Conservation (phyloP, 129 eudicot species). For the Logfia minima region DNA sequence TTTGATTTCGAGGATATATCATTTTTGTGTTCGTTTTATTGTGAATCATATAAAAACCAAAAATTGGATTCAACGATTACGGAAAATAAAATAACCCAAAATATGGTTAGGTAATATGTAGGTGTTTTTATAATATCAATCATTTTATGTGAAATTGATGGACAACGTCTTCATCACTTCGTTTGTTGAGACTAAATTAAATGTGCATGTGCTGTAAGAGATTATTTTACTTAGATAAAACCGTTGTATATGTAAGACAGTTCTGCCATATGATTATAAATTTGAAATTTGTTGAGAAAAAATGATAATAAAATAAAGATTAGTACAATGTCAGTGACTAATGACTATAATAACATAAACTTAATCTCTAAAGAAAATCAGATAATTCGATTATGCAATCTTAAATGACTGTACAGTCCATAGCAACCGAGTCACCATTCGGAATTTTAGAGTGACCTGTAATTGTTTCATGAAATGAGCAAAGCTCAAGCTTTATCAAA, state of each 20-base stretch:
- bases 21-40: too few relatives aligned
- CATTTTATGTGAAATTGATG: background rate
- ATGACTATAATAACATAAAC: background rate
- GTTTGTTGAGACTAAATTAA: constrained; percentile 3
- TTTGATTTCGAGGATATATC: too few relatives aligned
- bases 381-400: background rate
- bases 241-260: background rate
- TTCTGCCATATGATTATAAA: background rate
- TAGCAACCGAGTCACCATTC: background rate
- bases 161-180: background rate
- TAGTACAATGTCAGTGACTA: background rate
- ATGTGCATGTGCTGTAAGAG: background rate
- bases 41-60: too few relatives aligned
- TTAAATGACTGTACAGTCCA: background rate
- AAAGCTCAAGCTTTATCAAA: background rate
- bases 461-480: background rate
- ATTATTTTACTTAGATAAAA: background rate
- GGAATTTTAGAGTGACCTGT: background rate
- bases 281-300: background rate
- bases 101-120: background rate
- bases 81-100: background rate
- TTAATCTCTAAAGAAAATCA: too few relatives aligned
- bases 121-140: background rate
- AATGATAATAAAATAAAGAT: background rate
- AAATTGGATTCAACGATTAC: too few relatives aligned